Conservation (phyloP, 495 filamentous ascomycete species). For the Immersiella caudata region DNA sequence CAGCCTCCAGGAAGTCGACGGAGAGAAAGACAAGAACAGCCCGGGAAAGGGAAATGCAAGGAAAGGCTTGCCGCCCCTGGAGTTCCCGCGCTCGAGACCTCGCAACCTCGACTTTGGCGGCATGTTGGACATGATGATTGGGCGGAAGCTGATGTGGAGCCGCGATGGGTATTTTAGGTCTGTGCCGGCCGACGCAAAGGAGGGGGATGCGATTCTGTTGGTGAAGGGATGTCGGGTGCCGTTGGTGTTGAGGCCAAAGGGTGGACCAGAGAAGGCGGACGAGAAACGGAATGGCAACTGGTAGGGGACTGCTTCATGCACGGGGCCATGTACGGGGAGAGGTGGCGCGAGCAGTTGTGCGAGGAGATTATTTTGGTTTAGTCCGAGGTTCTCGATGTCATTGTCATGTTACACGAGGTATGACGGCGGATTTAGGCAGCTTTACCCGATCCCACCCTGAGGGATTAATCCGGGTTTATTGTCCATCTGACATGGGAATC, state of each 20-base stretch:
- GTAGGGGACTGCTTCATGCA: constrained; percentile 2
- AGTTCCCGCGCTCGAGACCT: background rate
- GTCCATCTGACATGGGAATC: too few species aligned
- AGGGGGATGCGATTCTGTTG: constrained; percentile 4
- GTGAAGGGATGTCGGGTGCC: background rate
- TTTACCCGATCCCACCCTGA: too few species aligned
- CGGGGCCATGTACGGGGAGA: constrained; percentile 1
- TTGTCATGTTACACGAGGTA: too few species aligned
- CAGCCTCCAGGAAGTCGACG: too few species aligned
- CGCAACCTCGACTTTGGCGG: background rate
- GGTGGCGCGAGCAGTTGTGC: background rate
- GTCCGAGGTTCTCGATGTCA: background rate
- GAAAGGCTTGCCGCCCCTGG: background rate
- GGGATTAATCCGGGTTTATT: too few species aligned
- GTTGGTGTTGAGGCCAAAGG: background rate
- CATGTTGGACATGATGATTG: constrained; percentile 2
- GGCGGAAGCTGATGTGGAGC: constrained; percentile 7
- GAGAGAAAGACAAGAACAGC: too few species aligned
- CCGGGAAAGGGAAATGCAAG: too few species aligned
- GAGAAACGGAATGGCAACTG: constrained; percentile 2
- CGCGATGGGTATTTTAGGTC: background rate
- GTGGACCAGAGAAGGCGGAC: background rate
- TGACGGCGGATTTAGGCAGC: too few species aligned
- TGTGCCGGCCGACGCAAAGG: background rate
- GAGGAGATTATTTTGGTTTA: background rate